These are phyloP conservation scores for Elsinoe necatrix DNA, from an alignment of 2,329 filamentous ascomycete genomes.

Conservation along the genomic window DNA sequence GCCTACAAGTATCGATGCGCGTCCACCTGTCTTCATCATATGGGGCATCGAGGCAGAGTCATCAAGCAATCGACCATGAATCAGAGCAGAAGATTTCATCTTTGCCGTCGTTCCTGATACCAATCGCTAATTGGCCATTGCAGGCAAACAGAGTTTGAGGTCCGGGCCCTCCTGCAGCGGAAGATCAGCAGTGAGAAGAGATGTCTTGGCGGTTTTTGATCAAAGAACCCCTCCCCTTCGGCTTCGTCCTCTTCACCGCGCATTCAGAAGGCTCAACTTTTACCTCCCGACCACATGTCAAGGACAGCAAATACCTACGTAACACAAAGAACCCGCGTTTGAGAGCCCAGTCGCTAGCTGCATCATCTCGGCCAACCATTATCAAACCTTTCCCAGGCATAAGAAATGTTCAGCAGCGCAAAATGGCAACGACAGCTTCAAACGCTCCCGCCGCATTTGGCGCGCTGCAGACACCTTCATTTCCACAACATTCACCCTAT, in stretches of 20 bases:
- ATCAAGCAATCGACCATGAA: neutral
- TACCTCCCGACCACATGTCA: constrained; percentile 3
- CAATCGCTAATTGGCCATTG: neutral
- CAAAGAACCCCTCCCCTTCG: neutral
- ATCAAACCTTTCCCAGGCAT: neutral
- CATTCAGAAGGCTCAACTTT: neutral
- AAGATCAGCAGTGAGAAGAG: constrained; percentile 6
- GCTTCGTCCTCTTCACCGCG: constrained; percentile 9
- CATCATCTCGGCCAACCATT: neutral
- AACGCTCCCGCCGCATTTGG: constrained; percentile 16
- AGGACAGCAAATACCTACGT: neutral
- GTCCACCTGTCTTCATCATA: too few relatives aligned
- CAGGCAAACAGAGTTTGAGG: neutral
- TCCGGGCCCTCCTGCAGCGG: neutral
- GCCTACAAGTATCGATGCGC: too few relatives aligned
- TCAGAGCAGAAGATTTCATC: neutral
- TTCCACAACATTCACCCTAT: constrained; percentile 13
- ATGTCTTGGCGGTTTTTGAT: neutral
- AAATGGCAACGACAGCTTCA: constrained; percentile 20
- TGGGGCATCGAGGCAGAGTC: too few relatives aligned
- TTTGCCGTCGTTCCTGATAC: neutral
- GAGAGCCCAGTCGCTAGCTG: neutral
- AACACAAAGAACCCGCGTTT: neutral
- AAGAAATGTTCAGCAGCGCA: constrained; percentile 17
- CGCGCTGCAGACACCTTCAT: constrained; percentile 15